A percentile compares a stretch with the other conserved stretches of the same genome.
Evolutionary conservation across 2,329 filamentous ascomycete genomes (phyloP).

Genomic region (Botrytis elliptica): DNA sequence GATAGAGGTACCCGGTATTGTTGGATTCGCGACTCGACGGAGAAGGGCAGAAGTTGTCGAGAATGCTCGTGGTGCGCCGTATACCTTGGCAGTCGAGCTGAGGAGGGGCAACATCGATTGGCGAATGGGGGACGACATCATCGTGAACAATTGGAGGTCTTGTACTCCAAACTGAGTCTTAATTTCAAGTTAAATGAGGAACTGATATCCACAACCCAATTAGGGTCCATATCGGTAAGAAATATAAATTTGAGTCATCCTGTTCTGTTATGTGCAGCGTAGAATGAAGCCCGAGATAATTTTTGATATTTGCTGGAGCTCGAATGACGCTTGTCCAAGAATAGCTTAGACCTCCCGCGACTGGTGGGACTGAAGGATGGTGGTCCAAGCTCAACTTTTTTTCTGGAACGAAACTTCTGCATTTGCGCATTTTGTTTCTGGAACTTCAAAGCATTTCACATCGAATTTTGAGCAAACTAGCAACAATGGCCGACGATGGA

Average conservation of each 20-base stretch:
- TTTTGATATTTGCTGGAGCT: conserved; percentile 18
- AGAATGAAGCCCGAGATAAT: conserved; percentile 34
- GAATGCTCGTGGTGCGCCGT: conserved; percentile 23
- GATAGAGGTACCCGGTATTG: conserved; percentile 57
- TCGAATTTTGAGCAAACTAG: conserved; percentile 17
- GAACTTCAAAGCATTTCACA: conserved; percentile 7
- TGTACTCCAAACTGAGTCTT: neutral
- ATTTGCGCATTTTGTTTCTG: conserved; percentile 14
- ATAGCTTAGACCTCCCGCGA: conserved; percentile 30
- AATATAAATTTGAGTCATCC: conserved; percentile 28
- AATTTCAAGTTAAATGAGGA: neutral
- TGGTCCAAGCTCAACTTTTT: conserved; percentile 20
- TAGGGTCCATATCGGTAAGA: conserved; percentile 33
- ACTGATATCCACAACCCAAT: conserved; percentile 20
- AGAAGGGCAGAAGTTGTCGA: conserved; percentile 24
- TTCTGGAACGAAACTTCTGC: conserved; percentile 27
- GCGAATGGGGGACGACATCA: neutral
- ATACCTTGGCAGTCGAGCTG: conserved; percentile 14
- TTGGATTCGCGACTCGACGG: conserved; percentile 27
- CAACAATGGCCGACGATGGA: conserved; percentile 84
- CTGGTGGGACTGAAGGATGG: neutral
- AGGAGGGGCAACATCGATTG: conserved; percentile 4
- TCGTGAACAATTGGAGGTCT: neutral
- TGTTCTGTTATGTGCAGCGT: conserved; percentile 38
- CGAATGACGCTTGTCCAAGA: conserved; percentile 7